Base-by-base conservation (phyloP, 2,329 filamentous ascomycete genomes). In the Talaromyces marneffei region DNA sequence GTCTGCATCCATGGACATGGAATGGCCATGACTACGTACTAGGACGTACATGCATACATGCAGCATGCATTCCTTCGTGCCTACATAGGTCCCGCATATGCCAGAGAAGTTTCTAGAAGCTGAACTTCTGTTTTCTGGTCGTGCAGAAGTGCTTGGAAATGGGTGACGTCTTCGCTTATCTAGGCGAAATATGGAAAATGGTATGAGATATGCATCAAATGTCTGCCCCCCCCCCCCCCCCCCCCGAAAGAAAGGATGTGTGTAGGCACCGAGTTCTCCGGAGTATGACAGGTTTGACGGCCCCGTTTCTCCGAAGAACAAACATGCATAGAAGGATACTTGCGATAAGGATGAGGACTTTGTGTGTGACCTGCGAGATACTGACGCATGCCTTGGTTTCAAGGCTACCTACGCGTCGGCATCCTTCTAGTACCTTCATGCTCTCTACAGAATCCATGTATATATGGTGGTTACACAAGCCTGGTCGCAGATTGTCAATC, bases 71-170 rank as follows among this genome's bases (percentile, higher is more conserved):
- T 52, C 16, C 29, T 52, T 29, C n/a, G 27, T 27, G 44, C 44
- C 48, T 33, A 20, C 44, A 16, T 52, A 18, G 4, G 37, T 53
- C 50, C 3, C 25, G 33, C 35, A 25, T 40, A 25, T 56, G 53
- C 53, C 42, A 56, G 5, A 42, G 53, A 56, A 56, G 29, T 56
- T 56, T 56, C 33, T 29, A 42, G 53, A 56, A 56, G 53, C 25
- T 52, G 48, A 52, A 35, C 48, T 20, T 48, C 3, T 29, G n/a
- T 29, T 48, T 29, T 27, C 14, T 48, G 44, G 44, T n/a, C n/a
- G n/a, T n/a, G n/a, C n/a, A n/a, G n/a, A n/a, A n/a, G n/a, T n/a
- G n/a, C n/a, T n/a, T n/a, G n/a, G n/a, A n/a, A n/a, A n/a, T n/a
- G 2, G 7, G 16, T 12, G 9, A 2, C 31, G 16, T 52, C 48